Conservation (phyloP, 306 rosid genomes). For the Cucurbita moschata region DNA sequence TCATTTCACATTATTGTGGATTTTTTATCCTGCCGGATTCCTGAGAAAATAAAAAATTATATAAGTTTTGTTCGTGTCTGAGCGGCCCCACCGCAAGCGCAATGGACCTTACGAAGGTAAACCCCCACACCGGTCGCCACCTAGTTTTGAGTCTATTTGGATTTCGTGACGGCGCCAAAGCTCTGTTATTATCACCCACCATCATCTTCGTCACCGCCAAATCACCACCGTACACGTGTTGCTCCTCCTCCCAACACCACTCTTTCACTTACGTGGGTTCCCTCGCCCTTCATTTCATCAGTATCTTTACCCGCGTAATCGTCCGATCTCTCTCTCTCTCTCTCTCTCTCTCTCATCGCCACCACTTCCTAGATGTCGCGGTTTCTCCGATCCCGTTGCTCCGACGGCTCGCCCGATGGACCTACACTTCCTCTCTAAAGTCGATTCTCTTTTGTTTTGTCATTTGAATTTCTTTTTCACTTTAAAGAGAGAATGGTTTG, state of each 20-base stretch:
- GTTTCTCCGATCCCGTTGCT: conserved; percentile 1
- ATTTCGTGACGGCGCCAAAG: conserved; percentile 4
- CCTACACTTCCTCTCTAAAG: not conserved
- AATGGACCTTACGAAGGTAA: not conserved
- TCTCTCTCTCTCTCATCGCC: not conserved
- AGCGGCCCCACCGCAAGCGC: not conserved
- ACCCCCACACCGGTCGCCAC: conserved; percentile 5
- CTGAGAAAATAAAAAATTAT: not conserved
- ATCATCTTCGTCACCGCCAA: not conserved
- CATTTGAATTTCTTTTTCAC: not conserved
- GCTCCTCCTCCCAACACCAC: not conserved
- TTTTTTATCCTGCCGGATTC: not conserved
- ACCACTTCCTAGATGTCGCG: not conserved
- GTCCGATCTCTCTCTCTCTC: conserved; percentile 1
- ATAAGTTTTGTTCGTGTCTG: not conserved
- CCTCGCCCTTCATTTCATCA: conserved; percentile 3
- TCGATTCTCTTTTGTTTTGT: not conserved
- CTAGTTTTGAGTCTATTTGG: not conserved
- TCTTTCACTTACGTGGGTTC: conserved; percentile 7
- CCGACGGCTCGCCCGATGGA: not conserved
- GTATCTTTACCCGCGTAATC: conserved; percentile 5
- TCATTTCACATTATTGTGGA: not conserved
- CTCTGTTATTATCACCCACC: not conserved
- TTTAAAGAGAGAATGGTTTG: not conserved
- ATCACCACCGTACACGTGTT: not conserved